phyloP scores from a whole-genome alignment of 2,329 filamentous ascomycete genomes.

The Pseudogymnoascus sp. region DNA sequence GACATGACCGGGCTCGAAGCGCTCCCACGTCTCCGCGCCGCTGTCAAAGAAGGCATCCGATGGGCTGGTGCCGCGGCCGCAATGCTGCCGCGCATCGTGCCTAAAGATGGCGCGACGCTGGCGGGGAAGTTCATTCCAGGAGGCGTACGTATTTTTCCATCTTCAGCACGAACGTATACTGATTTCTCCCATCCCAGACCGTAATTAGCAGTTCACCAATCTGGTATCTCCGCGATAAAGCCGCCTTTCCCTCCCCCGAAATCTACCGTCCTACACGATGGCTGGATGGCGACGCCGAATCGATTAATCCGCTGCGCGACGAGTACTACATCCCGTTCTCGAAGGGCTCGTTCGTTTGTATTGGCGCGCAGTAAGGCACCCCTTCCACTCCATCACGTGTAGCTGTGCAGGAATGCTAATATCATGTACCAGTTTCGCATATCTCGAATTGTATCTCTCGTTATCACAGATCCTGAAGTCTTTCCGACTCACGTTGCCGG shows the following conservation, averaged over 20 bases:
- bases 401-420: background rate
- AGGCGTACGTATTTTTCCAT: constrained; percentile 33
- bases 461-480: constrained; percentile 8
- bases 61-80: constrained; percentile 31
- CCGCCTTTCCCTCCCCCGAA: constrained; percentile 25
- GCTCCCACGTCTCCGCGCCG: constrained; percentile 27
- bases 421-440: constrained; percentile 6
- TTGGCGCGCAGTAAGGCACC: constrained; percentile 26
- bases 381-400: background rate
- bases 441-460: constrained; percentile 11
- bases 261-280: constrained; percentile 27
- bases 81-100: constrained; percentile 20
- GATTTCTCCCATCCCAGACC: constrained; percentile 16
- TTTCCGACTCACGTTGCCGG: background rate
- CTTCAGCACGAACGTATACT: background rate
- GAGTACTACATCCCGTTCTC: constrained; percentile 30
- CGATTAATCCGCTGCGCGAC: constrained; percentile 22
- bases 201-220: constrained; percentile 28
- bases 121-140: constrained; percentile 38
- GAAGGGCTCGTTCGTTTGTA: constrained; percentile 27
- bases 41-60: constrained; percentile 44
- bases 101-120: constrained; percentile 11
- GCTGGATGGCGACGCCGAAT: constrained; percentile 17
- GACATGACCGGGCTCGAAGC: constrained; percentile 24
- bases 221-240: constrained; percentile 29